Base-by-base conservation (phyloP, 1,139 yeast species). In the Lodderomyces oxycetoniae region DNA sequence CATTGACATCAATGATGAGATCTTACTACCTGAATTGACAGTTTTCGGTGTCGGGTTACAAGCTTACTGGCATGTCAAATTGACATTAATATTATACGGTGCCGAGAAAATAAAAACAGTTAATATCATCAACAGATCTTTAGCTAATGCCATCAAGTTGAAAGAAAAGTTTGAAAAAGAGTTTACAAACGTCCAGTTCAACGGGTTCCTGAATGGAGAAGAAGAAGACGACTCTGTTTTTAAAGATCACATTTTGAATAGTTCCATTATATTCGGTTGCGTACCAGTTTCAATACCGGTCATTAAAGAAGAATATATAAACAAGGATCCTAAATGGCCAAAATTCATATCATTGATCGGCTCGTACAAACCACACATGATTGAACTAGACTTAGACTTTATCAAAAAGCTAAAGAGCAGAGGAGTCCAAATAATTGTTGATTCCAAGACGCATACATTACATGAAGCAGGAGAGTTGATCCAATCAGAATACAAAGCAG, bases 41-140 rank as follows among this genome's bases (percentile, higher is more conserved):
- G 76, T 72, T 2, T 75, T 74, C 50, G 88, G 88, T 0, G 74
- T 75, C n/a, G 87, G 88, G 0, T 63, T 67, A 17, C 87, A 80
- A 49, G 81, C 81, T 0, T 69, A 67, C 44, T 80, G 87, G 87
- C 87, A 80, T 47, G 56, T 69, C 16, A 61, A 62, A 41, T 52
- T 79, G 32, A 61, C 77, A 0, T 47, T 74, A 26, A 42, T 55
- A 5, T 49, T 75, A 30, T 74, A 71, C 41, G 61, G 64, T 4
- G 61, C 63, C 3, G 46, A 44, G 1, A 39, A 49, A 28, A 53
- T 72, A 25, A 42, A 48, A 8, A 49, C 48, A 2, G 73, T 79
- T 12, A 61, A 69, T 26, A 57, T 79, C 8, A 56, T 75, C 33
- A 73, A 74, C 41, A 53, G 83, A 36, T 58, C 72, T 1, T 43